Percentiles rank a stretch among this genome's conserved stretches.
Evolutionary conservation across 176 grass and related monocot genomes (phyloP).

Genomic region (Eremochloa ophiuroides): DNA sequence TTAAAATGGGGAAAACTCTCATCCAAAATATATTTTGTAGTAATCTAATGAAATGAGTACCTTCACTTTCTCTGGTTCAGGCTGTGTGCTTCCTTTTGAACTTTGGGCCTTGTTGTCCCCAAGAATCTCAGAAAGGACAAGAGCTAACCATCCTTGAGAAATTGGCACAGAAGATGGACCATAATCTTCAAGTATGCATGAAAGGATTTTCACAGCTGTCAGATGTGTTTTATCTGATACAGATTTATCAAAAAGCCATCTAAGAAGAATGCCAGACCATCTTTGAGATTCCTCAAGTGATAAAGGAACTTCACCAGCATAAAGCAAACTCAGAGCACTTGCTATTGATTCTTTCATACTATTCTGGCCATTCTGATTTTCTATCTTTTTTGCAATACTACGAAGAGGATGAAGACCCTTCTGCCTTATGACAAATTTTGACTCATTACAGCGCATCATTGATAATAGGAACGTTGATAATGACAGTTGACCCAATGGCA

Average conservation of each 20-base stretch:
- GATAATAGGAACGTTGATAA: conserved; percentile 87
- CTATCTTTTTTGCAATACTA: conserved; percentile 74
- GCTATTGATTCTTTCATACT: conserved; percentile 83
- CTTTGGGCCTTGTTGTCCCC: conserved; percentile 58
- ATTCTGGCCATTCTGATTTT: conserved; percentile 55
- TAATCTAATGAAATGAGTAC: conserved; percentile 38
- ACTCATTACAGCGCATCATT: conserved; percentile 68
- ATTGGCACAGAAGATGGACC: conserved; percentile 78
- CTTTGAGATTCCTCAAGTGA: conserved; percentile 89
- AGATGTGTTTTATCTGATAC: conserved; percentile 57
- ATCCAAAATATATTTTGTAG: conserved; percentile 17
- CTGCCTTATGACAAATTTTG: conserved; percentile 75
- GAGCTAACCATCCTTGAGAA: conserved; percentile 96
- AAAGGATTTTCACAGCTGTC: conserved; percentile 77
- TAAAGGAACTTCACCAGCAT: conserved; percentile 71
- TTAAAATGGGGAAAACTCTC: not conserved
- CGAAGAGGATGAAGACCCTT: conserved; percentile 81
- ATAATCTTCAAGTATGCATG: conserved; percentile 78
- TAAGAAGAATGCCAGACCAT: conserved; percentile 89
- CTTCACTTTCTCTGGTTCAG: conserved; percentile 74
- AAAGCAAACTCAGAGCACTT: conserved; percentile 62
- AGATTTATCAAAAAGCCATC: conserved; percentile 86
- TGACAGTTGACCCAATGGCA: conserved; percentile 72
- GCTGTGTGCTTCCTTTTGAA: conserved; percentile 49
- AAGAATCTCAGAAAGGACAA: conserved; percentile 74